phyloP scores from a whole-genome alignment of 345 rosid species.

The Gossypium herbaceum region DNA sequence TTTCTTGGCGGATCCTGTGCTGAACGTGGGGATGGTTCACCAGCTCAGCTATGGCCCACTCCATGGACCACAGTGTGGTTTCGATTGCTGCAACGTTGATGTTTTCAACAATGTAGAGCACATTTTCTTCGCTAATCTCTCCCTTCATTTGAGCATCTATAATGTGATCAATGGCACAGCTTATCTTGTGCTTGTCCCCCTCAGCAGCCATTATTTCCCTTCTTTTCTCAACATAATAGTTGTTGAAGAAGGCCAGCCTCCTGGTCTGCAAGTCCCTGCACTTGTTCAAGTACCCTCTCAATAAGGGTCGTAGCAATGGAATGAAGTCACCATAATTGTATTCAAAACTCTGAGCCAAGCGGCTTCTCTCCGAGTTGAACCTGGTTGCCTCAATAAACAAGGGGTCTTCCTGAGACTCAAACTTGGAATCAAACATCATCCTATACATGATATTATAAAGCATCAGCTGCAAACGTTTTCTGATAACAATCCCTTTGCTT shows the following conservation, averaged over 20 bases:
- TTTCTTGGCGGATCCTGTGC: conserved; percentile 42
- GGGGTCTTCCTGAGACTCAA: conserved; percentile 45
- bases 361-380: conserved; percentile 56
- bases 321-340: conserved; percentile 68
- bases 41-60: conserved; percentile 67
- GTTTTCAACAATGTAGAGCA: conserved; percentile 64
- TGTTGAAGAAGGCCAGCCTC: conserved; percentile 55
- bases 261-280: conserved; percentile 55
- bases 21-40: conserved; percentile 55
- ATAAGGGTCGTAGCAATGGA: conserved; percentile 53
- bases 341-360: conserved; percentile 59
- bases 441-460: conserved; percentile 61
- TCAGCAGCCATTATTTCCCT: conserved; percentile 48
- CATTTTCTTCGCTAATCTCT: conserved; percentile 56
- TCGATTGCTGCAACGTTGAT: conserved; percentile 71
- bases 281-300: conserved; percentile 55
- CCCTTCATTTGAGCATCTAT: conserved; percentile 56
- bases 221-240: conserved; percentile 39
- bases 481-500: conserved; percentile 36
- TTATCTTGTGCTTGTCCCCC: conserved; percentile 45
- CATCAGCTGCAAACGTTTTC: conserved; percentile 57
- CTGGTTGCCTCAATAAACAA: conserved; percentile 46
- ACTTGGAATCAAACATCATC: conserved; percentile 59
- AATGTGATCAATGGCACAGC: conserved; percentile 53
- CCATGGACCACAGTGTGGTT: conserved; percentile 68